Evolutionary conservation across 148 eudicot genomes (phyloP).

Genomic region (Silene uniflora): DNA sequence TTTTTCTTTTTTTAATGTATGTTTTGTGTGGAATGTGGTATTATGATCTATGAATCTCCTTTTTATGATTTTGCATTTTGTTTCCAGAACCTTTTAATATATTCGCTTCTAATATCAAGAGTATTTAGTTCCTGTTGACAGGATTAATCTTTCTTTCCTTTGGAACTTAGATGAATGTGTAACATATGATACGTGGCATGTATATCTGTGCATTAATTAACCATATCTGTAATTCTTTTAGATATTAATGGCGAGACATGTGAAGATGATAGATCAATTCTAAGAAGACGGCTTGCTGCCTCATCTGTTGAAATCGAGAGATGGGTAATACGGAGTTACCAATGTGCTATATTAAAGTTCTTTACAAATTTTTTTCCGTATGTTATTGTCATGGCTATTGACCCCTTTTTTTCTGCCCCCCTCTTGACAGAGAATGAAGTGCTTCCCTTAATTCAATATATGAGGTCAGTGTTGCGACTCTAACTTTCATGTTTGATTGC

Average conservation of each 20-base stretch:
- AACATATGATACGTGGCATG: background rate
- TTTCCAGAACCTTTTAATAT: too few species aligned
- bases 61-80: too few species aligned
- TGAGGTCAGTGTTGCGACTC: slow-evolving; percentile 22
- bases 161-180: background rate
- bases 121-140: background rate
- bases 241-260: slow-evolving; percentile 74
- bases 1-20: too few species aligned
- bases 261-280: slow-evolving; percentile 60
- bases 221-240: slow-evolving; percentile 29
- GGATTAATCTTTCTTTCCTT: background rate
- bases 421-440: slow-evolving; percentile 75
- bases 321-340: slow-evolving; percentile 50
- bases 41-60: too few species aligned
- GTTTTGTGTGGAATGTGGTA: too few species aligned
- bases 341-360: background rate
- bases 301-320: slow-evolving; percentile 77
- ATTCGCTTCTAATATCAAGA: background rate
- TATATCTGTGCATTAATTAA: background rate
- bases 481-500: slow-evolving; percentile 9
- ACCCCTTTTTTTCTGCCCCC: slow-evolving; percentile 3
- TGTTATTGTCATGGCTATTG: slow-evolving; percentile 10
- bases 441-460: slow-evolving; percentile 53
- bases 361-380: background rate
- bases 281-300: slow-evolving; percentile 75